Evolutionary conservation across 352 stramenopile species (phyloP).

Genomic region (Phytophthora citricola): DNA sequence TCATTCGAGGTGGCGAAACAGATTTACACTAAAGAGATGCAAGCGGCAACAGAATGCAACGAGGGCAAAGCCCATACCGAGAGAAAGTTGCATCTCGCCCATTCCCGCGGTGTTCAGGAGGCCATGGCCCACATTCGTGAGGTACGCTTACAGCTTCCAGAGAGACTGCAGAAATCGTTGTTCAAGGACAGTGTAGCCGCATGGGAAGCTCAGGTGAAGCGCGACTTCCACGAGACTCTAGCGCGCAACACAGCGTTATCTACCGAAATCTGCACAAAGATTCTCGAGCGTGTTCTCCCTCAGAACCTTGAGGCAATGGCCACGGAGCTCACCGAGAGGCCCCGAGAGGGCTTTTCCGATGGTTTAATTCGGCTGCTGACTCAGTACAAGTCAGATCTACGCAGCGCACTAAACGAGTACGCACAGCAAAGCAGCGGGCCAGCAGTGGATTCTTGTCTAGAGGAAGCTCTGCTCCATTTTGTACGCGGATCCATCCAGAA

Average conservation of each 20-base stretch:
- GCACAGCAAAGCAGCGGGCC: constrained; percentile 33
- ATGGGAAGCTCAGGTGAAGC: constrained; percentile 33
- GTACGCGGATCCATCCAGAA: constrained; percentile 54
- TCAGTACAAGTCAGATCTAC: constrained; percentile 68
- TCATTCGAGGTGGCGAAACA: constrained; percentile 35
- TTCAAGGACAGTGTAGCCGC: constrained; percentile 35
- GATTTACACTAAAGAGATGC: constrained; percentile 33
- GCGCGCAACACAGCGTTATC: constrained; percentile 24
- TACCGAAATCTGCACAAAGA: constrained; percentile 19
- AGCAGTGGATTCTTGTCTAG: constrained; percentile 34
- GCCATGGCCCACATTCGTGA: constrained; percentile 35
- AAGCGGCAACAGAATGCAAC: neutral
- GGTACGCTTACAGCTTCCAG: constrained; percentile 29
- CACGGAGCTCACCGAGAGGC: constrained; percentile 39
- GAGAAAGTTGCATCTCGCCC: constrained; percentile 35
- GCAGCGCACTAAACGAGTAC: constrained; percentile 49
- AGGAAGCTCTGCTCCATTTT: constrained; percentile 41
- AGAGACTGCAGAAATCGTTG: constrained; percentile 39
- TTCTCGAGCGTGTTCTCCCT: constrained; percentile 41
- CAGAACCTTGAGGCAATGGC: constrained; percentile 49
- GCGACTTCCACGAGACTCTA: constrained; percentile 22
- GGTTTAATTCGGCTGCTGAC: constrained; percentile 53
- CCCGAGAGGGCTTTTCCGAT: constrained; percentile 61
- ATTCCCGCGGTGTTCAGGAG: constrained; percentile 39
- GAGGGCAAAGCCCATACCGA: constrained; percentile 4